Evolutionary conservation across 441 rosid species (phyloP), one percentile per base, ranked within the genome.

Genomic region (Breynia disticha): DNA sequence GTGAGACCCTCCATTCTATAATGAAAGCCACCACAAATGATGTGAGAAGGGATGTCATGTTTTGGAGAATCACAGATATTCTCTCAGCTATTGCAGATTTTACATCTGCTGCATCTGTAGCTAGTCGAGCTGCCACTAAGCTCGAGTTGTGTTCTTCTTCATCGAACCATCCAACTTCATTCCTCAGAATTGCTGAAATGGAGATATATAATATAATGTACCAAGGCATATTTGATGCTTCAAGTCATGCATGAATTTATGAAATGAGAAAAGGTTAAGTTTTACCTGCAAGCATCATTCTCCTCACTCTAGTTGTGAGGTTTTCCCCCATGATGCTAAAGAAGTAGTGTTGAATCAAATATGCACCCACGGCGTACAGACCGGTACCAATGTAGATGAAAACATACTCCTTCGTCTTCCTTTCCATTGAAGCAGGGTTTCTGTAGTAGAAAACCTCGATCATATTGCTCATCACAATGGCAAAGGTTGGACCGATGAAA

Each of bases 321-420:
- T 93, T 93, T 73, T 93, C 99, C 55, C 99, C 99, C 99, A 93
- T 93, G 17, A 93, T 89, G 67, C 99, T 87, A 72, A 93, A 93
- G 82, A 93, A 93, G 73, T 93, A 93, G 73, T 93, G 99, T 68
- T 93, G 99, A 41, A 93, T 89, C 84, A 93, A 73, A 56, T 93
- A 93, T 14, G 99, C 97, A 1, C 76, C 76, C 8, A 93, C 99
- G 0, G 97, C 99, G 21, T 93, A 93, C 46, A 93, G 79, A 43
- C 99, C 99, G 5, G 87, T 87, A 46, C 97, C 99, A 11, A 93
- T 93, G 75, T 89, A 93, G 54, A 93, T 83, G 66, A 93, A 93
- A 50, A 93, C 99, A 32, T 84, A 93, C 59, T 83, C 99, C 64
- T 93, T 93, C 10, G 95, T 93, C 70, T 87, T 93, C 65, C 83